Evolutionary conservation across 805 yeast species (phyloP).

Genomic region (Starmera pachycereana): DNA sequence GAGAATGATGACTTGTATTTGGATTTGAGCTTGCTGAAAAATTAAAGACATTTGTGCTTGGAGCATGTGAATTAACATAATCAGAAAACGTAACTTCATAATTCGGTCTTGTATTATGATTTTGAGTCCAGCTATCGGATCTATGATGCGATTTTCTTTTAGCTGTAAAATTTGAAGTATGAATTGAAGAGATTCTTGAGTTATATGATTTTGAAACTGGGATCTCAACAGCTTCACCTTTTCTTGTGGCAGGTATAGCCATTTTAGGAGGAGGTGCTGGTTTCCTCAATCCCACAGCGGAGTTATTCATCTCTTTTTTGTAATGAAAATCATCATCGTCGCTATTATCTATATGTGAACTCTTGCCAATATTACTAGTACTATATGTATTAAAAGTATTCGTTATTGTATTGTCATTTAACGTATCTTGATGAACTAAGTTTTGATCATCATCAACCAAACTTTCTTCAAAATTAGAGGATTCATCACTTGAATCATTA

Average conservation of each 20-base stretch:
- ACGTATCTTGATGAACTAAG: constrained; percentile 9
- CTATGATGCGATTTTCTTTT: constrained; percentile 15
- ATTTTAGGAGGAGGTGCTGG: constrained; percentile 57
- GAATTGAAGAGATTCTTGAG: constrained; percentile 15
- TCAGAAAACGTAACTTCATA: constrained; percentile 16
- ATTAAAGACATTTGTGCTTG: no score
- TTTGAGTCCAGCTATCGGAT: constrained; percentile 2
- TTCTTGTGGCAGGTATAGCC: constrained; percentile 75
- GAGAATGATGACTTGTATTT: no score
- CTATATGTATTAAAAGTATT: no score
- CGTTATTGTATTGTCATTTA: neutral
- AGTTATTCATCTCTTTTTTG: no score
- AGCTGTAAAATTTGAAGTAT: constrained; percentile 14
- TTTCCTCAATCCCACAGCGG: no score
- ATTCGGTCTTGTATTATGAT: constrained; percentile 1
- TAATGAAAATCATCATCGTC: no score
- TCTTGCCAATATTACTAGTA: no score
- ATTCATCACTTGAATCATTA: constrained; percentile 67
- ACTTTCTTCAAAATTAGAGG: constrained; percentile 28
- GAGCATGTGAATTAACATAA: constrained; percentile 12
- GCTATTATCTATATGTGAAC: no score
- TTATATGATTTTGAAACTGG: constrained; percentile 26
- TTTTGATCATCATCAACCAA: constrained; percentile 15
- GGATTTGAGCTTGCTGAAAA: no score
- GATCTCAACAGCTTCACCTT: constrained; percentile 72